These are phyloP conservation scores for Eutrema salsugineum DNA, from an alignment of 441 rosid species.

Conservation along the genomic window DNA sequence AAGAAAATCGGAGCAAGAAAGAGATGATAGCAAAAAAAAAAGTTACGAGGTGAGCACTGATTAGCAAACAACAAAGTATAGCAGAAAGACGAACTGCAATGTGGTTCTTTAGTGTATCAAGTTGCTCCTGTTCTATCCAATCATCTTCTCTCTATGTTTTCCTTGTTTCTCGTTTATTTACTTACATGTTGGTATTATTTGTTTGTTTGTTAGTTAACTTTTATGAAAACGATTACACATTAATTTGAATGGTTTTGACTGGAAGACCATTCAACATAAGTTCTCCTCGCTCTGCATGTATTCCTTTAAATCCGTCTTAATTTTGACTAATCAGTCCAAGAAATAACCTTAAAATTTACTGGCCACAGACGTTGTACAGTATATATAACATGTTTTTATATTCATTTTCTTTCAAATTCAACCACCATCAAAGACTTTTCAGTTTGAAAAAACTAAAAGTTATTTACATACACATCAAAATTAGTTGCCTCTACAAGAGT, in stretches of 20 bases:
- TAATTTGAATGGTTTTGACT: too few relatives aligned
- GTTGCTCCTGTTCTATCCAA: neutral
- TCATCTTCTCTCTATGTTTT: too few relatives aligned
- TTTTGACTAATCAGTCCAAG: neutral
- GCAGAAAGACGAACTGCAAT: conserved; percentile 4
- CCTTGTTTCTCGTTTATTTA: too few relatives aligned
- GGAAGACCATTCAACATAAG: too few relatives aligned
- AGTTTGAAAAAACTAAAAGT: neutral
- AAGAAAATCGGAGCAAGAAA: neutral
- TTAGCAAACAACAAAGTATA: conserved; percentile 15
- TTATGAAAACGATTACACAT: too few relatives aligned
- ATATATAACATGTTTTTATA: neutral
- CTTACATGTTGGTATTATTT: too few relatives aligned
- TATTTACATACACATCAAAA: neutral
- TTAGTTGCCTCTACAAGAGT: neutral
- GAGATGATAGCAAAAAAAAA: neutral
- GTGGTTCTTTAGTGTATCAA: conserved; percentile 4
- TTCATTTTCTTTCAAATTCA: neutral
- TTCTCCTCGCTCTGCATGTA: neutral
- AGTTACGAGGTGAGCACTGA: neutral
- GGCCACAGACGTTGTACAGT: neutral
- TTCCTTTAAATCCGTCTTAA: neutral
- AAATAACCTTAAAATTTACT: neutral
- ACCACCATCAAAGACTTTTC: neutral
- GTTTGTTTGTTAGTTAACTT: too few relatives aligned